Conservation (phyloP, 306 rosid species). For the Malus sylvestris region DNA sequence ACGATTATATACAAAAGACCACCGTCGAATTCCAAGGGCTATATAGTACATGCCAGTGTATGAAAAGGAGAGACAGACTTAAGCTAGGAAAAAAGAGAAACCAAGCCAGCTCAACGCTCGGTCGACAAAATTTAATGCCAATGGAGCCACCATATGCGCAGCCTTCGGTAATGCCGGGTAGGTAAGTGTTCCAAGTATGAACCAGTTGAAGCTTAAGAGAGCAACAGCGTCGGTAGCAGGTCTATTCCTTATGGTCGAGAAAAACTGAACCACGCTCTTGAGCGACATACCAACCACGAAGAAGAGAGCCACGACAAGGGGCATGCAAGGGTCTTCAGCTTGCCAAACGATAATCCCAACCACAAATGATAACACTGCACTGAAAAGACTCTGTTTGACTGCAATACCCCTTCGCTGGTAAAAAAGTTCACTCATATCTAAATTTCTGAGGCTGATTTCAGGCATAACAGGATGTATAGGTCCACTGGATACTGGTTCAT, state of each 20-base stretch:
- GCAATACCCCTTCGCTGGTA: conserved; percentile 44
- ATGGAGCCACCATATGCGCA: conserved; percentile 34
- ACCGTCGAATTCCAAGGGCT: not conserved
- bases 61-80: not conserved
- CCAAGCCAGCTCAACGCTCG: conserved; percentile 24
- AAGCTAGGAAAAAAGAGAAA: conserved; percentile 10
- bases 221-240: conserved; percentile 74
- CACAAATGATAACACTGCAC: conserved; percentile 53
- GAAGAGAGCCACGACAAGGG: conserved; percentile 73
- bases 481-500: conserved; percentile 13
- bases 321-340: conserved; percentile 75
- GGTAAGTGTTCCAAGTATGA: conserved; percentile 67
- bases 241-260: conserved; percentile 48
- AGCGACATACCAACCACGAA: conserved; percentile 70
- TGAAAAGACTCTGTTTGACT: conserved; percentile 56
- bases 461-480: conserved; percentile 10
- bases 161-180: conserved; percentile 67
- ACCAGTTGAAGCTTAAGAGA: conserved; percentile 80
- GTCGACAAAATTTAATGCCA: conserved; percentile 13
- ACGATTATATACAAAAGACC: not conserved
- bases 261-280: conserved; percentile 67
- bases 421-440: conserved; percentile 6
- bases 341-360: conserved; percentile 68
- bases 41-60: not conserved
- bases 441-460: conserved; percentile 18